phyloP scores from a whole-genome alignment of 106 monocot species.

The Acorus gramineus region DNA sequence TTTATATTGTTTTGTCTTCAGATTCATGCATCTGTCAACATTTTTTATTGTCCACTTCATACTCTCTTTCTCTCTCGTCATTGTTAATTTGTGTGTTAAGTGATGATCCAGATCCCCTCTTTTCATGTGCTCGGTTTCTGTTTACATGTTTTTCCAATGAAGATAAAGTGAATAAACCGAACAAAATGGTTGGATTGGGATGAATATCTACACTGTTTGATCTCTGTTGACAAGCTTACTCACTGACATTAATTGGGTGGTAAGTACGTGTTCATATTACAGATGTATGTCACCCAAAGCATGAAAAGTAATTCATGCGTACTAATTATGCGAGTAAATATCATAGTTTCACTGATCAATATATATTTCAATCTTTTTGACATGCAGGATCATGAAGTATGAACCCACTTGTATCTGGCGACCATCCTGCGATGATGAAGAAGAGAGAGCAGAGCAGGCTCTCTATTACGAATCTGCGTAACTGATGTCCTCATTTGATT shows the following conservation, averaged over 20 bases:
- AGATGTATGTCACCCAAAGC: background rate
- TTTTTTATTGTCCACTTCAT: no score
- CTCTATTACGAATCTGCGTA: no score
- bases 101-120: no score
- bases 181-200: constrained; percentile 53
- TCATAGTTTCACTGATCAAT: no score
- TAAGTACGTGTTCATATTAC: constrained; percentile 1
- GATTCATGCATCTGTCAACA: no score
- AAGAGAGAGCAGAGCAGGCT: background rate
- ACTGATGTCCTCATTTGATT: no score
- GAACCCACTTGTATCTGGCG: constrained; percentile 4
- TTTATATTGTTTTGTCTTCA: no score
- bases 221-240: constrained; percentile 35
- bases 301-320: background rate
- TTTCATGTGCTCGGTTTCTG: no score
- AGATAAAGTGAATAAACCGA: background rate
- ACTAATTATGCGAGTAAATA: background rate
- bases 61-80: no score
- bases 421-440: constrained; percentile 7
- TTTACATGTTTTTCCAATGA: no score
- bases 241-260: constrained; percentile 50
- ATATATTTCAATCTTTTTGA: background rate
- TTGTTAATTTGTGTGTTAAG: no score
- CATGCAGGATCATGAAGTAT: background rate
- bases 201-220: constrained; percentile 41